Evolutionary conservation across 1,139 yeast genomes (phyloP), one percentile per base, ranked within the genome.

Genomic region (Insectozyma bohioensis): DNA sequence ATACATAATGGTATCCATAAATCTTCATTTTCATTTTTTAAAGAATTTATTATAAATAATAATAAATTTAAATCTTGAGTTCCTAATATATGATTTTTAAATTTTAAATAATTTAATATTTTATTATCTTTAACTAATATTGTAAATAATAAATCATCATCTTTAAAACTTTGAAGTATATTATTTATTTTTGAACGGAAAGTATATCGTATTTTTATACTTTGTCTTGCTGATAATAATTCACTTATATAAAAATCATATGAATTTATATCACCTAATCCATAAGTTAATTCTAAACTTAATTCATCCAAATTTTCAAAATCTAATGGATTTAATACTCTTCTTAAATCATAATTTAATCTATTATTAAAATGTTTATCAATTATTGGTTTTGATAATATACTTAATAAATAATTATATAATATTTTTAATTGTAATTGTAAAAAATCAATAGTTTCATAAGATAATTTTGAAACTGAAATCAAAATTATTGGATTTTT

Each of bases 1-100:
- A 92, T 70, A 54, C 98, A 92, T 2, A 92, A 68, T 0, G 98
- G 98, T 10, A 87, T 75, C 97, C 97, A 92, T 41, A 87, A 75
- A 48, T 90, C 96, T 45, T 85, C 92, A 13, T 54, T 42, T 11
- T 50, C 45, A 12, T 38, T 41, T 12, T 47, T 50, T 12, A 47
- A 35, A 4, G 62, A 54, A 17, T 58, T 46, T 4, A 67, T 51
- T 27, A 61, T 54, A 8, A 61, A 46, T 6, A 64, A 41, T 17
- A 67, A 46, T 6, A 58, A 47, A 16, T 53, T 51, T 24, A 66
- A 34, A 45, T 69, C 75, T 25, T 54, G 45, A 33, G 60, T 56
- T 4, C 54, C 40, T 13, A 69, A 43, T 4, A 39, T 38, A 37
- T 67, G 74, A 24, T 53, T 56, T 28, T 54, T 61, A 0, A 71